A percentile compares a stretch with the other conserved stretches of the same genome.
These are phyloP conservation scores for Amphichorda felina DNA, from an alignment of 2,329 filamentous ascomycete species.

Conservation along the genomic window DNA sequence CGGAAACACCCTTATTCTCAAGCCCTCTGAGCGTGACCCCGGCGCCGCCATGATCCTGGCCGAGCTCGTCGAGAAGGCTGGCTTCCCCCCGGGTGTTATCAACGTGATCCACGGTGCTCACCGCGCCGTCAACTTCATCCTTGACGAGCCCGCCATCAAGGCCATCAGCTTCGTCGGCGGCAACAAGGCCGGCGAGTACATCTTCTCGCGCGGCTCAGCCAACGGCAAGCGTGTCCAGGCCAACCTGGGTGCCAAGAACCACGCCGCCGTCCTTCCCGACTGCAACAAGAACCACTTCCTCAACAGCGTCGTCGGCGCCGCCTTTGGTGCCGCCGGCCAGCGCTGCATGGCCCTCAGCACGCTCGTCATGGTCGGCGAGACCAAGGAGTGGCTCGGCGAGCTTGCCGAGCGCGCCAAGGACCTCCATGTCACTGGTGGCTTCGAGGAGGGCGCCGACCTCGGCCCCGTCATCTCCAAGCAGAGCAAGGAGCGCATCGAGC, in stretches of 20 bases:
- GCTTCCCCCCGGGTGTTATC: slow-evolving; percentile 70
- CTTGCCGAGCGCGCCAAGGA: slow-evolving; percentile 64
- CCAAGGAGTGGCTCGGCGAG: slow-evolving; percentile 70
- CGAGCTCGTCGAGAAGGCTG: slow-evolving; percentile 67
- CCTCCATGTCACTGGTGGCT: slow-evolving; percentile 68
- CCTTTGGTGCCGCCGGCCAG: slow-evolving; percentile 77
- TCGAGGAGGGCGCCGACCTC: slow-evolving; percentile 68
- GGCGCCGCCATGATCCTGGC: slow-evolving; percentile 78
- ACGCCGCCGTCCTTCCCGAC: slow-evolving; percentile 73
- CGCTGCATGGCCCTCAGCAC: slow-evolving; percentile 81
- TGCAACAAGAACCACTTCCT: slow-evolving; percentile 85
- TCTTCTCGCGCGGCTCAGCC: slow-evolving; percentile 65
- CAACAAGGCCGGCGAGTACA: slow-evolving; percentile 85
- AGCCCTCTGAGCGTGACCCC: slow-evolving; percentile 78
- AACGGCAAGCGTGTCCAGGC: slow-evolving; percentile 84
- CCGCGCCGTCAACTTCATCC: slow-evolving; percentile 74
- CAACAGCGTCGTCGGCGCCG: slow-evolving; percentile 73
- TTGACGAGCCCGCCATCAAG: slow-evolving; percentile 77
- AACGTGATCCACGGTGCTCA: slow-evolving; percentile 76
- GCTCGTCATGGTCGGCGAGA: slow-evolving; percentile 73
- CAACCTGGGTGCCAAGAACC: slow-evolving; percentile 82
- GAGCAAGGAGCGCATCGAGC: slow-evolving; percentile 68
- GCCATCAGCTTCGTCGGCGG: slow-evolving; percentile 77
- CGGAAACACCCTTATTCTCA: slow-evolving; percentile 74
- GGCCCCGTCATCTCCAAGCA: slow-evolving; percentile 74